phyloP scores from a whole-genome alignment of 257 asterid species.

The Rehmannia glutinosa region DNA sequence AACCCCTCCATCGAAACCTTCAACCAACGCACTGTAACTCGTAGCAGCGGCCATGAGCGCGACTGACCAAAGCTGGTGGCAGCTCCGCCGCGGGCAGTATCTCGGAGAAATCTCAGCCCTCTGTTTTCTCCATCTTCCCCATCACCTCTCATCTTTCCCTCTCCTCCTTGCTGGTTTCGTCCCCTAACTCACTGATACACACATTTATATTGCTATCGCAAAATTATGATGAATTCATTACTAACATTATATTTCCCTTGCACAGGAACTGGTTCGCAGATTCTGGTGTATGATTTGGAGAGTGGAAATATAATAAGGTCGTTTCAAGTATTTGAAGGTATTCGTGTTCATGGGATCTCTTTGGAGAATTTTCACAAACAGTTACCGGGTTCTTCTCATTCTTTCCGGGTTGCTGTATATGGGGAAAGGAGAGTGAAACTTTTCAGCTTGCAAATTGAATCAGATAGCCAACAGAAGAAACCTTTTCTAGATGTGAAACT shows the following conservation, averaged over 20 bases:
- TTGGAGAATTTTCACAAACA: conserved; percentile 31
- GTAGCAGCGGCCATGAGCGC: conserved; percentile 25
- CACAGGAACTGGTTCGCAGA: conserved; percentile 89
- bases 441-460: conserved; percentile 42
- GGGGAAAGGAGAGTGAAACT: conserved; percentile 93
- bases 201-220: not conserved
- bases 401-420: conserved; percentile 48
- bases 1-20: too few relatives aligned
- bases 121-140: conserved; percentile 73
- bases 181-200: not conserved
- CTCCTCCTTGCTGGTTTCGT: conserved; percentile 70
- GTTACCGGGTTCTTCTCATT: conserved; percentile 14
- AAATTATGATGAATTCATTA: not conserved
- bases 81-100: conserved; percentile 58
- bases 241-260: not conserved
- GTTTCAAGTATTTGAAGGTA: conserved; percentile 77
- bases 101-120: conserved; percentile 94
- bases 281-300: conserved; percentile 54
- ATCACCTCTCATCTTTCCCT: conserved; percentile 49
- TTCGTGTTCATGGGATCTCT: conserved; percentile 88
- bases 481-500: conserved; percentile 25
- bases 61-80: conserved; percentile 26
- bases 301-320: conserved; percentile 41
- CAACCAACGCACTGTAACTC: too few relatives aligned
- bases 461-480: not conserved